Percentiles rank a stretch among this genome's conserved stretches.
These are phyloP conservation scores for Flagelloscypha sp. DNA, from an alignment of 768 basidiomycete genomes.

Conservation along the genomic window DNA sequence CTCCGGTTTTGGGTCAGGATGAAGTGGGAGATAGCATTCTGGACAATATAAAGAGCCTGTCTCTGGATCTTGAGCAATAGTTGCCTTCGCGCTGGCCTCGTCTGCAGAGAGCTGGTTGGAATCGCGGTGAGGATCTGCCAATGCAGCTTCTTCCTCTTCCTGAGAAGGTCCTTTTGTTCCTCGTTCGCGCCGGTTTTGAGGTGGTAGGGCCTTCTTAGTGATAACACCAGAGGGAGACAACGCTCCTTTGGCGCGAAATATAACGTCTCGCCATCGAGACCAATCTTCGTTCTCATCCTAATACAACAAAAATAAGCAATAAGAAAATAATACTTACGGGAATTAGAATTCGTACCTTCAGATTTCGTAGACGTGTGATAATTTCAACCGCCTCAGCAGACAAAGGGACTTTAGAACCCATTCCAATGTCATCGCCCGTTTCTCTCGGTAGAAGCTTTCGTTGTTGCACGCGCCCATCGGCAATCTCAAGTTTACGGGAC, in stretches of 20 bases:
- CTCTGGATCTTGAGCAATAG: no score
- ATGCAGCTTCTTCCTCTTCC: conserved; percentile 15
- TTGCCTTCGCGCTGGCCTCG: conserved; percentile 3
- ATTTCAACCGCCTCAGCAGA: conserved; percentile 68
- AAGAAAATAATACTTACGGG: conserved; percentile 1
- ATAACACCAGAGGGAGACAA: conserved; percentile 28
- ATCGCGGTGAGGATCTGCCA: not conserved
- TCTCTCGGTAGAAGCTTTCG: conserved; percentile 65
- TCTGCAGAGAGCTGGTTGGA: not conserved
- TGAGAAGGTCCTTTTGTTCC: conserved; percentile 48
- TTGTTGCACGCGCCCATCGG: not conserved
- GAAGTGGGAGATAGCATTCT: conserved; percentile 87
- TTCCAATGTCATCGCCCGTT: conserved; percentile 80
- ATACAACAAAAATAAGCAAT: not conserved
- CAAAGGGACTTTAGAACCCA: conserved; percentile 78
- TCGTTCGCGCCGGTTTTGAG: conserved; percentile 50
- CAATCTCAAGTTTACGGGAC: not conserved
- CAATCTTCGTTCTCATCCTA: conserved; percentile 85
- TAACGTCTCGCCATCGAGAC: conserved; percentile 80
- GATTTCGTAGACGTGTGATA: conserved; percentile 73
- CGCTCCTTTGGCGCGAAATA: conserved; percentile 67
- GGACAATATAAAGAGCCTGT: conserved; percentile 61
- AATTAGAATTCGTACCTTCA: conserved; percentile 49
- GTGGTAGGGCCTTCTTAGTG: conserved; percentile 44
- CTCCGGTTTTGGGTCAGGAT: conserved; percentile 90